These are phyloP conservation scores for Jatropha multifida DNA, from an alignment of 441 rosid genomes.

Conservation along the genomic window DNA sequence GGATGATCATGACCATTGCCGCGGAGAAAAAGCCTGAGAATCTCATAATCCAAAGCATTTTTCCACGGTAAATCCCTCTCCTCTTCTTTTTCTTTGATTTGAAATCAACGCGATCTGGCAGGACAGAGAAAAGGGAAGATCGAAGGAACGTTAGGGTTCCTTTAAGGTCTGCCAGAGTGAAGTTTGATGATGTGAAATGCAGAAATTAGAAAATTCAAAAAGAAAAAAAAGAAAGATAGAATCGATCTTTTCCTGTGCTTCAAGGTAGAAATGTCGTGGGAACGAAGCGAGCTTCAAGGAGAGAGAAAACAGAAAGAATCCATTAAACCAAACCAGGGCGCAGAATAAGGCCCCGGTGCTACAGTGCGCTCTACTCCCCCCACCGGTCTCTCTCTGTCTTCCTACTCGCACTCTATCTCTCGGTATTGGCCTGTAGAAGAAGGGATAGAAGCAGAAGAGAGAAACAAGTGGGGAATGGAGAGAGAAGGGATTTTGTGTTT, in stretches of 20 bases:
- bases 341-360: conserved; percentile 37
- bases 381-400: conserved; percentile 7
- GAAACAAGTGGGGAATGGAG: conserved; percentile 24
- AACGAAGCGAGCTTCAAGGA: conserved; percentile 46
- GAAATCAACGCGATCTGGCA: conserved; percentile 58
- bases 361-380: conserved; percentile 32
- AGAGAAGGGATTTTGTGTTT: conserved; percentile 12
- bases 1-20: conserved; percentile 59
- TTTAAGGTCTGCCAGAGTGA: conserved; percentile 61
- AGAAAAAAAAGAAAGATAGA: conserved; percentile 14
- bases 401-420: background rate
- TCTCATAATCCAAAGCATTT: conserved; percentile 68
- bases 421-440: background rate
- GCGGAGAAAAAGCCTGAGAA: conserved; percentile 74
- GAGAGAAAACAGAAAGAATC: conserved; percentile 38
- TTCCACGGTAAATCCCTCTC: conserved; percentile 32
- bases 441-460: conserved; percentile 21
- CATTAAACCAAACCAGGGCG: conserved; percentile 38
- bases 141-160: conserved; percentile 55
- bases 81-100: conserved; percentile 56
- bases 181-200: background rate
- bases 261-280: conserved; percentile 44
- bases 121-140: conserved; percentile 35
- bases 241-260: conserved; percentile 34
- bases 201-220: background rate